Base-by-base conservation (phyloP, 139 green algal species). In the Chlamydomonas schloesseri region DNA sequence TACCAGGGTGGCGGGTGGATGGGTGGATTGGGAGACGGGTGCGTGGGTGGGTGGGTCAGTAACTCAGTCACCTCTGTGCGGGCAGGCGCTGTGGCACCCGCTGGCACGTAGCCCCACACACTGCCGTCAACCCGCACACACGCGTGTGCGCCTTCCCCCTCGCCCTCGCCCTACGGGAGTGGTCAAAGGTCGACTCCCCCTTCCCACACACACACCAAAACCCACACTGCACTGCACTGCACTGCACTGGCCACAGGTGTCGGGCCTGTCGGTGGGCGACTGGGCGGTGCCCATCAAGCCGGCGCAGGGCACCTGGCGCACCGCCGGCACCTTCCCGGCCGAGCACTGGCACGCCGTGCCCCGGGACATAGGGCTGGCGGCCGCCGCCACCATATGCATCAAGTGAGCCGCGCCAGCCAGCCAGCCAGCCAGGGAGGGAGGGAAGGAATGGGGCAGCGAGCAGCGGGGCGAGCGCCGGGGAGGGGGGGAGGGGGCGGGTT, bases 261-360 rank as follows among this genome's bases (percentile, higher is more conserved):
- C 73, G 1, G 18, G 46, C 21, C 74, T 98, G 75, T 42, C 65
- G 8, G 62, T 79, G n/a, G 96, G 95, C 13, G 96, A 98, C 85
- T 88, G 89, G 42, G 94, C 97, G 31, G 92, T 99, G 4, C 96
- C 96, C 0, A 53, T 97, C 3, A 69, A 78, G 13, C 77, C 93
- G 15, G 89, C 88, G 1, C 85, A 91, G 65, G 96, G 96, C 72
- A 98, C 95, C 0, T 99, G 96, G 96, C 87, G 96, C 5, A 81
- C 73, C 50, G 33, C 8, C 1, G 93, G 84, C 3, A 75, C 92
- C 5, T 93, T 92, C 60, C 2, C 64, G 2, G 90, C 89, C 23
- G 70, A 70, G 26, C 70, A 88, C 74, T 91, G 91, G 87, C 90
- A 96, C 88, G 69, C 46, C 2, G 83, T 97, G 29, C 92, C 93